Conservation (phyloP, 2,329 filamentous ascomycete species). For the Drechslera avenae region DNA sequence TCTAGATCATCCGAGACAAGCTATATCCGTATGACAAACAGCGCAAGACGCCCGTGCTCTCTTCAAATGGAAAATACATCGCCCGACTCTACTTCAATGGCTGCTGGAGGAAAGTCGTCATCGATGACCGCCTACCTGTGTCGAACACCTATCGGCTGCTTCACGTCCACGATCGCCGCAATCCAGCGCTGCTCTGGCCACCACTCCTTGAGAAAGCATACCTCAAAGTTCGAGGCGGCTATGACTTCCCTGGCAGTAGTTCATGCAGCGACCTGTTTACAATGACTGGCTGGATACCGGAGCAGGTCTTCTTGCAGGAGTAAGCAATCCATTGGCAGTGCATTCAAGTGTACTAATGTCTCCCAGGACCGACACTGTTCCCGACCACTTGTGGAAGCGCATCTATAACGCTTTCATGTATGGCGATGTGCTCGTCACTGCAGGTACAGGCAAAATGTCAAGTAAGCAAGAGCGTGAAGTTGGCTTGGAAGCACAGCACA, state of each 20-base stretch:
- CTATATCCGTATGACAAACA: conserved; percentile 75
- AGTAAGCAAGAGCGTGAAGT: conserved; percentile 76
- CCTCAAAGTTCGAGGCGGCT: conserved; percentile 90
- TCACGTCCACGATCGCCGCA: conserved; percentile 84
- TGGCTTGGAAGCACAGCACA: conserved; percentile 86
- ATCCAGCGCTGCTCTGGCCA: conserved; percentile 85
- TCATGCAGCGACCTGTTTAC: conserved; percentile 94
- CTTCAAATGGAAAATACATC: conserved; percentile 85
- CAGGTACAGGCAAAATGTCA: conserved; percentile 86
- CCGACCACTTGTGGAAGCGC: conserved; percentile 76
- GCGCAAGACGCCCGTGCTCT: conserved; percentile 63
- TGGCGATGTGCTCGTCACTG: conserved; percentile 83
- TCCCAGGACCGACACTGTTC: conserved; percentile 74
- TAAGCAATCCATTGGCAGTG: conserved; percentile 36
- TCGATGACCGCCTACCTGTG: conserved; percentile 85
- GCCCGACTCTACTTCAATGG: conserved; percentile 96
- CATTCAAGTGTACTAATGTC: conserved; percentile 11
- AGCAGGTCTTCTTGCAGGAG: conserved; percentile 89
- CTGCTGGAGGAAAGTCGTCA: conserved; percentile 81
- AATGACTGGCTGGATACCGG: conserved; percentile 93
- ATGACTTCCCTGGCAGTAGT: conserved; percentile 97
- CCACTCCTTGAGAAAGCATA: conserved; percentile 96
- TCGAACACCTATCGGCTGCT: conserved; percentile 77
- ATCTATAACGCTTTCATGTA: conserved; percentile 75
- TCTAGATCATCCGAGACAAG: conserved; percentile 70